phyloP scores from a whole-genome alignment of 495 filamentous ascomycete genomes.

The Poronia punctata region DNA sequence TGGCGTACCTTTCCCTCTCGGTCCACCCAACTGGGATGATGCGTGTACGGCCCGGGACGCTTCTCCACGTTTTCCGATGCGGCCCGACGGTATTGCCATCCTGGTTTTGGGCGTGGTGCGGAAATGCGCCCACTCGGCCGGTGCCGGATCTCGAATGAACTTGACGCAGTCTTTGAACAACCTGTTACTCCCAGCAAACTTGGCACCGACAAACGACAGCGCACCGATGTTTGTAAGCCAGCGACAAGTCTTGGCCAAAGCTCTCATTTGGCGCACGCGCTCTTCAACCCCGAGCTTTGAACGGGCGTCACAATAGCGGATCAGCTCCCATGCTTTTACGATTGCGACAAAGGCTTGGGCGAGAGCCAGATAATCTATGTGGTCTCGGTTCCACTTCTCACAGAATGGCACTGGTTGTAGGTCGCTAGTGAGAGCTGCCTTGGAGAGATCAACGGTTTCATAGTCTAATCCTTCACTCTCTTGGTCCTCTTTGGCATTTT shows the following conservation, averaged over 20 bases:
- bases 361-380: conserved; percentile 44
- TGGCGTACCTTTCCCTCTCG: conserved; percentile 3
- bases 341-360: conserved; percentile 41
- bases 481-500: conserved; percentile 24
- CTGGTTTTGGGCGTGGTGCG: conserved; percentile 22
- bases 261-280: conserved; percentile 57
- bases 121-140: conserved; percentile 56
- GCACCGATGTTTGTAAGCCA: conserved; percentile 64
- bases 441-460: conserved; percentile 25
- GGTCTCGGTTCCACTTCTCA: conserved; percentile 43
- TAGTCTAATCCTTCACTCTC: conserved; percentile 19
- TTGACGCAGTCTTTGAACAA: conserved; percentile 59
- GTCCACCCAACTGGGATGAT: conserved; percentile 26
- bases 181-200: conserved; percentile 34
- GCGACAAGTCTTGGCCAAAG: conserved; percentile 59
- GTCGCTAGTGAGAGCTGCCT: conserved; percentile 28
- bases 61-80: conserved; percentile 24
- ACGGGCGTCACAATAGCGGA: conserved; percentile 55
- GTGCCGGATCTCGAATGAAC: conserved; percentile 64
- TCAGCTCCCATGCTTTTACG: conserved; percentile 40
- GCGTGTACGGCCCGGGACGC: conserved; percentile 25
- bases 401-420: conserved; percentile 41
- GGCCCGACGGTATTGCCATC: conserved; percentile 22
- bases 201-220: conserved; percentile 60
- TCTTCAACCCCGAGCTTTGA: conserved; percentile 49